Conservation (phyloP, 345 rosid genomes). For the Rhodomyrtus tomentosa region DNA sequence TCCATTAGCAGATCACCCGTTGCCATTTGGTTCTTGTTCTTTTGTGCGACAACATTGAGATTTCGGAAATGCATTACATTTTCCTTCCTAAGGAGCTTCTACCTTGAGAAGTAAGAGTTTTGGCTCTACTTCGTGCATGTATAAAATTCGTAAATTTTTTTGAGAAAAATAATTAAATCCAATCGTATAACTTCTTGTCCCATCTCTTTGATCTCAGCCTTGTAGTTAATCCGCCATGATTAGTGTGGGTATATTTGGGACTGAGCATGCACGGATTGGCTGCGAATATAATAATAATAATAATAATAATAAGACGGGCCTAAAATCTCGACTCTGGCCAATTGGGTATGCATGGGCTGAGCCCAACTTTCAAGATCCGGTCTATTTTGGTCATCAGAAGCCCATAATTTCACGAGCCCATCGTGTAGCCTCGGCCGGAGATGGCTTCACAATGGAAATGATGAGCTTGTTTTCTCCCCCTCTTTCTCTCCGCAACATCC, state of each 20-base stretch:
- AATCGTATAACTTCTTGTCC: not conserved
- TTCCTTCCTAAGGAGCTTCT: not conserved
- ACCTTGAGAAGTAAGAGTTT: not conserved
- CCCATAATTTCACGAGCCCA: not conserved
- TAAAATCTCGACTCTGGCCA: not conserved
- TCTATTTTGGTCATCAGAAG: not conserved
- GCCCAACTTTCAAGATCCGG: not conserved
- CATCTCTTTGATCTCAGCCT: no score
- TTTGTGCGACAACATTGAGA: not conserved
- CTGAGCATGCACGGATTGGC: not conserved
- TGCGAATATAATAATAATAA: not conserved
- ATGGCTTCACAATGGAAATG: not conserved
- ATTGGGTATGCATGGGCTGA: accelerated
- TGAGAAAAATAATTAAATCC: not conserved
- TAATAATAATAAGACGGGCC: not conserved
- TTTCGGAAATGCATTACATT: not conserved
- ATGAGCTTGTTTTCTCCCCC: not conserved
- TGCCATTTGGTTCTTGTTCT: not conserved
- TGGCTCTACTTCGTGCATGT: not conserved
- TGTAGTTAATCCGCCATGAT: not conserved
- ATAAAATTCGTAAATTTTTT: not conserved
- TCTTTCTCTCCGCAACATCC: not conserved
- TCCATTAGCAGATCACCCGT: not conserved
- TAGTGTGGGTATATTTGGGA: not conserved
- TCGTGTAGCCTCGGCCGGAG: not conserved